These are phyloP conservation scores for Stagonosporopsis chrysanthemi DNA, from an alignment of 2,329 filamentous ascomycete species.

Conservation along the genomic window DNA sequence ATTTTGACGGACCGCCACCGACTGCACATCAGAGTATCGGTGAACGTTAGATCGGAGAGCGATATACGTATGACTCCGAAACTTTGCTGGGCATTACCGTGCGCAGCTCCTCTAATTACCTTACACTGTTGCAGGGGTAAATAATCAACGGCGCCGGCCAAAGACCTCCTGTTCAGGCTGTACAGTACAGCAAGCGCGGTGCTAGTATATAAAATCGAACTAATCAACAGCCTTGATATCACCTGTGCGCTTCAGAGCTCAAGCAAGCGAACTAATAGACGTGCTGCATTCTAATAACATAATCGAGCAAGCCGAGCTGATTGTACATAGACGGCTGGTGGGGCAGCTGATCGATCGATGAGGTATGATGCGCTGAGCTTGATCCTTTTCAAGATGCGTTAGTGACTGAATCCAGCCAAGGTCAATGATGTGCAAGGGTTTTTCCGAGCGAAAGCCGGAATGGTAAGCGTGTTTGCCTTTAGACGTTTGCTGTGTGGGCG, in stretches of 20 bases:
- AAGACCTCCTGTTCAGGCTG: no score
- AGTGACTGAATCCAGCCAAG: constrained; percentile 6
- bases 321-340: not conserved
- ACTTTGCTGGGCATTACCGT: not conserved
- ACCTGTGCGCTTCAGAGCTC: no score
- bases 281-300: no score
- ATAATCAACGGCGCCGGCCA: no score
- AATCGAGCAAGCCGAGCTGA: not conserved
- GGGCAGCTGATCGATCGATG: constrained; percentile 13
- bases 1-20: constrained; percentile 16
- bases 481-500: not conserved
- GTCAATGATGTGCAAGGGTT: not conserved
- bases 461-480: not conserved
- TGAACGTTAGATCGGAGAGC: constrained; percentile 2
- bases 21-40: constrained; percentile 16
- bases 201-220: no score
- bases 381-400: constrained; percentile 1
- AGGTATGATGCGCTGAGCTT: constrained; percentile 10
- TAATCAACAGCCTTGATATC: no score
- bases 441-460: constrained; percentile 16
- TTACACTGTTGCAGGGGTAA: no score
- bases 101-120: not conserved
- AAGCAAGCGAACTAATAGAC: no score
- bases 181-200: no score
- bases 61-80: constrained; percentile 7